Evolutionary conservation across 2,329 filamentous ascomycete genomes (phyloP).

Genomic region (Karstenula rhodostoma): DNA sequence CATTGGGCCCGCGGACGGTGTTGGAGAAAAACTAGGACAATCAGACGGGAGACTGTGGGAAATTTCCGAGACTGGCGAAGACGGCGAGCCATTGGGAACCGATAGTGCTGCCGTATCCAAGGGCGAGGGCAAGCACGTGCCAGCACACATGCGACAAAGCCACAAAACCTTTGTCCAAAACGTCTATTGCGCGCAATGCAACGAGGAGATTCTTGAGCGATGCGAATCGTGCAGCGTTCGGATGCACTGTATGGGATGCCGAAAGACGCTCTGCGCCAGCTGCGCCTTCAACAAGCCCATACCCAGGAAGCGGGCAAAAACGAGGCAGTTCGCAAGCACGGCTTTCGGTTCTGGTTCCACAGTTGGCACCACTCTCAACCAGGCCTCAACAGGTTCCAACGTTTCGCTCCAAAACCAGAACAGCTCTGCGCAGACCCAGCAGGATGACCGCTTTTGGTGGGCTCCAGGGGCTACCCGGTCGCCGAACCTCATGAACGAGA

Average conservation of each 20-base stretch:
- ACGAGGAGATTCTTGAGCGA: constrained; percentile 61
- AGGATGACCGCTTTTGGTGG: constrained; percentile 64
- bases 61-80: constrained; percentile 61
- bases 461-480: constrained; percentile 63
- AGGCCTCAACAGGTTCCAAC: constrained; percentile 38
- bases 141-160: constrained; percentile 62
- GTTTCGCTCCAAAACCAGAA: constrained; percentile 32
- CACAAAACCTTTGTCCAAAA: constrained; percentile 62
- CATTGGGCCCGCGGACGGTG: constrained; percentile 56
- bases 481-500: constrained; percentile 67
- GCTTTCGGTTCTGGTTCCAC: constrained; percentile 44
- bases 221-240: constrained; percentile 68
- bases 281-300: constrained; percentile 66
- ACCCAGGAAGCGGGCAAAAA: constrained; percentile 51
- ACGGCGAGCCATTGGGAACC: constrained; percentile 64
- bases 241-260: constrained; percentile 69
- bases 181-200: constrained; percentile 63
- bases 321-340: constrained; percentile 47
- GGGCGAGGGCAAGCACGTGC: constrained; percentile 63
- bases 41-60: constrained; percentile 65
- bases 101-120: constrained; percentile 52
- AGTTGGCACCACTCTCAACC: constrained; percentile 35
- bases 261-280: constrained; percentile 67
- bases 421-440: constrained; percentile 30
- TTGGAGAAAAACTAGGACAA: constrained; percentile 36